Percentiles rank a stretch among this genome's conserved stretches.
These are phyloP conservation scores for Diaporthe nobilis DNA, from an alignment of 2,329 filamentous ascomycete genomes.

Conservation along the genomic window DNA sequence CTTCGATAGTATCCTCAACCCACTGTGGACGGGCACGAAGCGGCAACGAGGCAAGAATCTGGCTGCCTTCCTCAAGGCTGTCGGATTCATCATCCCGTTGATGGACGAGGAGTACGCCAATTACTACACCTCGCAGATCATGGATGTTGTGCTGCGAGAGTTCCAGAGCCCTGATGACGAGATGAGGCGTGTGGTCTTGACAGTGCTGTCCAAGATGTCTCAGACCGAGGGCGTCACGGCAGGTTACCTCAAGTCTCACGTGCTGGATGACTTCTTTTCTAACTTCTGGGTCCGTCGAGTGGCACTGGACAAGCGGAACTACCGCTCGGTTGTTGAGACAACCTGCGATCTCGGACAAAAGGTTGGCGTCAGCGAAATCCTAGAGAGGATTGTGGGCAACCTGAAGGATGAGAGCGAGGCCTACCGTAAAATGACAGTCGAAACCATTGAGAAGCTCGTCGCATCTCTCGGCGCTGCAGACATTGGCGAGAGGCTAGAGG, in stretches of 20 bases:
- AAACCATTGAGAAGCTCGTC: constrained; percentile 97
- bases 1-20: constrained; percentile 97
- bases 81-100: constrained; percentile 97
- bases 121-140: constrained; percentile 98
- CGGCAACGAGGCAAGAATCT: constrained; percentile 98
- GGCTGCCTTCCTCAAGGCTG: constrained; percentile 95
- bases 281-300: constrained; percentile 98
- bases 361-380: constrained; percentile 95
- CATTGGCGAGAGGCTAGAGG: constrained; percentile 91
- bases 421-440: constrained; percentile 99
- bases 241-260: constrained; percentile 94
- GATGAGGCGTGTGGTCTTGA: constrained; percentile 99
- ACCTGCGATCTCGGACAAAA: constrained; percentile 98
- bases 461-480: constrained; percentile 94
- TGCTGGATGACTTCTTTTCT: constrained; percentile 97
- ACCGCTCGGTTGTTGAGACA: constrained; percentile 97
- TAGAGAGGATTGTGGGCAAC: constrained; percentile 93
- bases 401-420: constrained; percentile 98
- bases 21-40: constrained; percentile 94
- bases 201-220: constrained; percentile 96
- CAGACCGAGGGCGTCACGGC: constrained; percentile 95
- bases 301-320: constrained; percentile 97
- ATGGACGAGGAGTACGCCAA: constrained; percentile 99
- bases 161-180: constrained; percentile 98
- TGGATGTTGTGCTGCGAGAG: constrained; percentile 97